These are phyloP conservation scores for Boletus subcaerulescens DNA, from an alignment of 768 basidiomycete species.

Conservation along the genomic window DNA sequence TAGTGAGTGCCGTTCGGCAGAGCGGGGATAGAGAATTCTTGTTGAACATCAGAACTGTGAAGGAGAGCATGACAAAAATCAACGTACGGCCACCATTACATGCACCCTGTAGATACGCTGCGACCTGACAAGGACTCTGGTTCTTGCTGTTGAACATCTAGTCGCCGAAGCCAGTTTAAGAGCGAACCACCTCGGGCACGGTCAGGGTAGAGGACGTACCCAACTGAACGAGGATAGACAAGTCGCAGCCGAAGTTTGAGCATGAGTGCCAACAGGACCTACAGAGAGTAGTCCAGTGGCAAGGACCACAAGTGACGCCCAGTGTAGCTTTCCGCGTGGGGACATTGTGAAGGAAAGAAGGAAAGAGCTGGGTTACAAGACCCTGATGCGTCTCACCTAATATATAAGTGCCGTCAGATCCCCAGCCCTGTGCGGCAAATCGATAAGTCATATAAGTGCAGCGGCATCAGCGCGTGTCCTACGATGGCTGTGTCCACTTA, in stretches of 20 bases:
- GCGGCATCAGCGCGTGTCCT: background rate
- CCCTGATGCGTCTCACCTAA: background rate
- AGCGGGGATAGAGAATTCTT: constrained; percentile 39
- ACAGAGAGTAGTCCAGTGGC: constrained; percentile 12
- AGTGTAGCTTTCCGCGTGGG: background rate
- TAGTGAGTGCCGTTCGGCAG: constrained; percentile 35
- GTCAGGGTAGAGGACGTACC: constrained; percentile 16
- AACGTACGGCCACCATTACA: constrained; percentile 44
- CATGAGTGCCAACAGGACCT: constrained; percentile 13
- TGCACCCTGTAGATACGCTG: constrained; percentile 41
- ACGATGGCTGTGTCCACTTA: background rate
- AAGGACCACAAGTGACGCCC: constrained; percentile 20
- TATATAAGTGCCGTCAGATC: background rate
- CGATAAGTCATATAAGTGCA: background rate
- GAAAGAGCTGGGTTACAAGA: background rate
- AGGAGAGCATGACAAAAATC: constrained; percentile 5
- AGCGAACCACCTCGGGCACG: background rate
- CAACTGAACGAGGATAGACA: constrained; percentile 26
- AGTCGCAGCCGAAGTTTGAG: constrained; percentile 23
- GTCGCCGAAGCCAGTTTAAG: background rate
- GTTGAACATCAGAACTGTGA: background rate
- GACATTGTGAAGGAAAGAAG: constrained; percentile 7
- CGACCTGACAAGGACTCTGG: constrained; percentile 47
- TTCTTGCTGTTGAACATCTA: constrained; percentile 42
- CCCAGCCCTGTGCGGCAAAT: constrained; percentile 8